Evolutionary conservation across 345 rosid genomes (phyloP), one percentile per base, ranked within the genome.

Genomic region (Corymbia maculata): DNA sequence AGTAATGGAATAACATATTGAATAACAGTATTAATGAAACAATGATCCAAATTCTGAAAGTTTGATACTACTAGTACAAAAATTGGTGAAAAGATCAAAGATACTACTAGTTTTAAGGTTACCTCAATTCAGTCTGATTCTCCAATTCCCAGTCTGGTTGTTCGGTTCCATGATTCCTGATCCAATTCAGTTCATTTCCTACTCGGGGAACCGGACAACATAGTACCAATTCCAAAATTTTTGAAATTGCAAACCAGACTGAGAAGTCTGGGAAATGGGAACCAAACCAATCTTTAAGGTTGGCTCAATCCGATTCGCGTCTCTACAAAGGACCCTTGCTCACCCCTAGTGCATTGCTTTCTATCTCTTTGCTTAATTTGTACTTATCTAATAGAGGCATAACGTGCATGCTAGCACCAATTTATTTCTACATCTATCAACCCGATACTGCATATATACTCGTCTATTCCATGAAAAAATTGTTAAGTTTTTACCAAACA

Each of bases 21-120:
- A 49, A 49, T 49, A 49, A 49, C 50, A 49, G 8, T 49, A 49
- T 24, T 59, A 59, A 28, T 24, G 66, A 59, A 26, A 26, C 4
- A 13, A 0, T 26, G 13, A 24, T 26, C n/a, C 0, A 0, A 0
- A 24, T 26, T 0, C 13, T 59, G 30, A 59, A 59, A 59, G 14
- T 59, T 59, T 59, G n/a, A 59, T 59, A 26, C 26, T 59, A 59
- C 66, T 59, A 10, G 61, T 59, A 59, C 10, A n/a, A 28, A 24
- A 24, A 28, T 59, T 3, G 0, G 24, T 4, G 66, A 59, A 59
- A 59, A 59, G 14, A 59, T 59, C 30, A 26, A 10, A 26, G 66
- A 59, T 59, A 59, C 14, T 1, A 26, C 14, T 59, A 28, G 26
- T 26, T 59, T 0, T 59, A 59, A 3, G 66, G 14, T 59, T 59